These are phyloP conservation scores for Pseudocercospora fuligena DNA, from an alignment of 2,329 filamentous ascomycete genomes.

Conservation along the genomic window DNA sequence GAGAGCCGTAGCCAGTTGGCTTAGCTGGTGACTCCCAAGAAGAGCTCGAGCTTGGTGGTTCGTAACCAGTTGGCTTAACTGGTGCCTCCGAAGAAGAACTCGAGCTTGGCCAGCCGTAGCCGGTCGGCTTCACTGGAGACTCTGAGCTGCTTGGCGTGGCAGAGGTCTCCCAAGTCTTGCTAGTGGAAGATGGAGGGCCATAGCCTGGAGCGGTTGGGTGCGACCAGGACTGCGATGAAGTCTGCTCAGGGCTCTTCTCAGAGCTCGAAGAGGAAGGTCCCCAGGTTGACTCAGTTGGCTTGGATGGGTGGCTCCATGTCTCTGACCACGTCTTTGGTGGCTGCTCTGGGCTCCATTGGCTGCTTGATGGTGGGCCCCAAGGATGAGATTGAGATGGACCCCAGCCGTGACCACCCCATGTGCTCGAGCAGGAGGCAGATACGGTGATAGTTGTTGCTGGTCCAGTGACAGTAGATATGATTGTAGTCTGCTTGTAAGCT, in stretches of 20 bases:
- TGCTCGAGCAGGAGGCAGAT: background rate
- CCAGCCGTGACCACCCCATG: background rate
- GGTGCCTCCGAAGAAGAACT: background rate
- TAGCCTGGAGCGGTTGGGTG: constrained; percentile 3
- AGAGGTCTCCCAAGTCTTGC: constrained; percentile 1
- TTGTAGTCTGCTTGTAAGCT: constrained; percentile 12
- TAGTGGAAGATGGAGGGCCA: background rate
- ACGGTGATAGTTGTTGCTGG: constrained; percentile 6
- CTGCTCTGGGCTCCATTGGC: background rate
- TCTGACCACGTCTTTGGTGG: constrained; percentile 2
- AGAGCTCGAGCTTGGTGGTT: background rate
- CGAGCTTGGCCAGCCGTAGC: background rate
- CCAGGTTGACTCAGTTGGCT: constrained; percentile 2
- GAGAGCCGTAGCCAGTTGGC: no score
- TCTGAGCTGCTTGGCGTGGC: background rate
- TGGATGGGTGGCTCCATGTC: constrained; percentile 2
- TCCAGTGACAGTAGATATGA: background rate
- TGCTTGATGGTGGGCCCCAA: constrained; percentile 6
- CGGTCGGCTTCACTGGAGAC: background rate
- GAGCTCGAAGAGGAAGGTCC: background rate
- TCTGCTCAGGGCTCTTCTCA: background rate
- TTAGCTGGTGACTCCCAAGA: no score
- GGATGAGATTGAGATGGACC: background rate
- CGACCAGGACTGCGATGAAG: background rate
- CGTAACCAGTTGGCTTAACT: background rate